Percentiles rank a stretch among this genome's conserved stretches.
These are phyloP conservation scores for Saccharomycopsis fermentans DNA, from an alignment of 805 yeast genomes.

Conservation along the genomic window DNA sequence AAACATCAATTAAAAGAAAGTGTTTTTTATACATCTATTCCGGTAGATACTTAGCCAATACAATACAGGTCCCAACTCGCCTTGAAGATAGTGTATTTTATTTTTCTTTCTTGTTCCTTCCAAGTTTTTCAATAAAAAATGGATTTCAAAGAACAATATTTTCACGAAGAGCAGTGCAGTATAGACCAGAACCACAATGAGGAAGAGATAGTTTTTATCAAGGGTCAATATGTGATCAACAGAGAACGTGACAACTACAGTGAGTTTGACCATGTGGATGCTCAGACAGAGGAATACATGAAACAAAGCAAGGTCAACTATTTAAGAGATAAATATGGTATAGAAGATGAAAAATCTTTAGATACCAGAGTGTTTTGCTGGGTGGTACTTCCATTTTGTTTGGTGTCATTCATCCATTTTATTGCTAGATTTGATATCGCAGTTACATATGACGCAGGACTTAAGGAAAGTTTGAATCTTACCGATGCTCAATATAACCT, in stretches of 20 bases:
- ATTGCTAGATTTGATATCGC: slow-evolving; percentile 18
- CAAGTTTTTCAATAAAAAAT: too few species aligned
- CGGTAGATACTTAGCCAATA: too few species aligned
- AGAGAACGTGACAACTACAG: slow-evolving; percentile 9
- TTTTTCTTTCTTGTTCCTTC: neutral
- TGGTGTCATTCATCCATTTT: slow-evolving; percentile 17
- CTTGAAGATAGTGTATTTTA: too few species aligned
- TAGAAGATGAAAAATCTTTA: slow-evolving; percentile 4
- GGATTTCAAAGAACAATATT: neutral
- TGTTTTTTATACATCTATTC: too few species aligned
- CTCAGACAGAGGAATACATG: neutral
- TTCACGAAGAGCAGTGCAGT: neutral
- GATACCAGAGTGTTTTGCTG: slow-evolving; percentile 7
- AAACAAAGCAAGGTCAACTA: slow-evolving; percentile 8
- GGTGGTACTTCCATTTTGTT: slow-evolving; percentile 16
- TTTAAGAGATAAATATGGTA: slow-evolving; percentile 5
- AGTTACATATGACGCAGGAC: slow-evolving; percentile 11
- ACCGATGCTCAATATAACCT: slow-evolving; percentile 10
- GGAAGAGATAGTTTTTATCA: slow-evolving; percentile 14
- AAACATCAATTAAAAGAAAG: too few species aligned
- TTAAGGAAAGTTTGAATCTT: slow-evolving; percentile 9
- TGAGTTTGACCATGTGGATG: slow-evolving; percentile 11
- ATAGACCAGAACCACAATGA: slow-evolving; percentile 8
- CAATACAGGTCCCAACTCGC: too few species aligned
- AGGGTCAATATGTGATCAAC: slow-evolving; percentile 15